Percentiles rank a stretch among this genome's conserved stretches.
Evolutionary conservation across 768 basidiomycete species (phyloP).

Genomic region (Porpolomopsis calyptriformis): DNA sequence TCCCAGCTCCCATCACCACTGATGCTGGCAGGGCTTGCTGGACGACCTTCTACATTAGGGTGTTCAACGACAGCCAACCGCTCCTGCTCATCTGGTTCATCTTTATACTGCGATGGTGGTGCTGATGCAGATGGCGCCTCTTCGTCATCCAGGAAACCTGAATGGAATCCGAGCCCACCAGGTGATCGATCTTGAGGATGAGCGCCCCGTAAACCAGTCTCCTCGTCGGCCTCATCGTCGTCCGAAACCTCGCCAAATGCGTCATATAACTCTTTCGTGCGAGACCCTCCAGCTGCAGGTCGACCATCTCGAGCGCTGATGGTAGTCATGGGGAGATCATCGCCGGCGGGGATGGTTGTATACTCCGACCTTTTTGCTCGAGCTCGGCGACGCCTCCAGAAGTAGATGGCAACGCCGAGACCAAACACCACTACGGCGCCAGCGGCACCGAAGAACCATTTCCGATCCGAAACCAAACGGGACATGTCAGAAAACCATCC

Average conservation of each 20-base stretch:
- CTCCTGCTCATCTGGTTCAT: conserved; percentile 39
- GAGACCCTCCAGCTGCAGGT: conserved; percentile 26
- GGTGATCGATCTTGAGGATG: conserved; percentile 24
- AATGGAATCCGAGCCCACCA: conserved; percentile 50
- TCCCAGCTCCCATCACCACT: conserved; percentile 70
- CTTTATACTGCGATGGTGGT: conserved; percentile 33
- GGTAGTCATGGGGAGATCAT: conserved; percentile 70
- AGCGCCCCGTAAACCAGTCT: conserved; percentile 44
- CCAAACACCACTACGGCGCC: conserved; percentile 71
- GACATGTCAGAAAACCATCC: conserved; percentile 80
- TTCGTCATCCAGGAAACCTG: conserved; percentile 78
- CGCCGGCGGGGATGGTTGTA: conserved; percentile 46
- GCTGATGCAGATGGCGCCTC: conserved; percentile 31
- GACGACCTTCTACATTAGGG: conserved; percentile 12
- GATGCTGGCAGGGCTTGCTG: conserved; percentile 26
- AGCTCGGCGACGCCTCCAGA: conserved; percentile 58
- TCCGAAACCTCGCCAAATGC: conserved; percentile 89
- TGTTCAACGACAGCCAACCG: conserved; percentile 8
- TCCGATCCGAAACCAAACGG: conserved; percentile 60
- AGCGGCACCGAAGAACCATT: conserved; percentile 87
- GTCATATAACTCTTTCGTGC: conserved; percentile 89
- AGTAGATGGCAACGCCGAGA: conserved; percentile 58
- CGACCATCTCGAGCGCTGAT: conserved; percentile 32
- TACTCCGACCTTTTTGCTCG: conserved; percentile 39
- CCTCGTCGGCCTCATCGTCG: conserved; percentile 67